These are phyloP conservation scores for Berberis vulgaris DNA, from an alignment of 164 flowering plant species.

Conservation along the genomic window DNA sequence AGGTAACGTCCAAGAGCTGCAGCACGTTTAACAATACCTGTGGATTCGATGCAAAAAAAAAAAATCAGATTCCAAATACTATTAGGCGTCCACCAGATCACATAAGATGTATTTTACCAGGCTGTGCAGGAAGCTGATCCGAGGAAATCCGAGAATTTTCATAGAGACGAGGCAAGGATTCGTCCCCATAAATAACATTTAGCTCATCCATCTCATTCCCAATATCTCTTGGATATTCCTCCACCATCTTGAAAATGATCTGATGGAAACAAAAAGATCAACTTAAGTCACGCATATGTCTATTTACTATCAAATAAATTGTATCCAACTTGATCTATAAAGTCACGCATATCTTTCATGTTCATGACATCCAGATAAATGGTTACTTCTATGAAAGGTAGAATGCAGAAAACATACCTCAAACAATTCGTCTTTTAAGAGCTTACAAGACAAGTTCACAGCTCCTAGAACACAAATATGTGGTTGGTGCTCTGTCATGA, in stretches of 20 bases:
- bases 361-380: no score
- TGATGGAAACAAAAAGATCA: slow-evolving; percentile 14
- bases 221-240: slow-evolving; percentile 82
- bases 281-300: not conserved
- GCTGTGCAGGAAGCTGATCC: slow-evolving; percentile 77
- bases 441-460: slow-evolving; percentile 64
- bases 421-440: slow-evolving; percentile 81
- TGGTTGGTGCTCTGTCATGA: slow-evolving; percentile 90
- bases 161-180: slow-evolving; percentile 79
- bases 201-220: slow-evolving; percentile 74
- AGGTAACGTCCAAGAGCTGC: slow-evolving; percentile 93
- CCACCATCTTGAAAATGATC: slow-evolving; percentile 86
- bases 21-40: slow-evolving; percentile 93
- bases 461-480: slow-evolving; percentile 92
- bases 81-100: not conserved
- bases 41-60: not conserved
- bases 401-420: slow-evolving; percentile 42
- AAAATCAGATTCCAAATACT: not conserved
- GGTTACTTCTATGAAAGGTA: not conserved
- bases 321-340: no score
- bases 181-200: slow-evolving; percentile 81
- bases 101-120: slow-evolving; percentile 32
- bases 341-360: no score
- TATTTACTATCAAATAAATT: no score
- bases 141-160: slow-evolving; percentile 82